These are phyloP conservation scores for Apiotrichum sp. DNA, from an alignment of 1,284 basidiomycete genomes.

Conservation along the genomic window DNA sequence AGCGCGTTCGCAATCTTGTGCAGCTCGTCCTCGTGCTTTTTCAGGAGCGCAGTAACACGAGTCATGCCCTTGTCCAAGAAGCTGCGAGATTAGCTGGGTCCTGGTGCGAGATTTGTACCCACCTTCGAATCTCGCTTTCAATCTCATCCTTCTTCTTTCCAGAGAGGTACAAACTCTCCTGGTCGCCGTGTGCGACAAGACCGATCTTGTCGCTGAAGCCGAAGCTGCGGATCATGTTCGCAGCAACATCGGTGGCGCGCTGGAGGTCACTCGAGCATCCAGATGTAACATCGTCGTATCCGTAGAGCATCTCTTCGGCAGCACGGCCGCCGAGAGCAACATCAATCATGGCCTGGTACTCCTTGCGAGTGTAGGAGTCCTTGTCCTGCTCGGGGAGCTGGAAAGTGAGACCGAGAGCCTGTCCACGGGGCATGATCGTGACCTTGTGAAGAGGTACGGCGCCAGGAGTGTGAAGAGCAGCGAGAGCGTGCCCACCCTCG, in stretches of 20 bases:
- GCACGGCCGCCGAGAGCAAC: slow-evolving; percentile 88
- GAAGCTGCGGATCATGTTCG: slow-evolving; percentile 74
- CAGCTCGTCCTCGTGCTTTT: slow-evolving; percentile 67
- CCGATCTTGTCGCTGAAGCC: slow-evolving; percentile 82
- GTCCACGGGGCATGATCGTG: slow-evolving; percentile 88
- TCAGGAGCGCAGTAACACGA: slow-evolving; percentile 64
- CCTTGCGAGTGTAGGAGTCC: slow-evolving; percentile 43
- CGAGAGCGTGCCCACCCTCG: slow-evolving; percentile 89
- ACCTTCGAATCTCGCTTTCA: slow-evolving; percentile 74
- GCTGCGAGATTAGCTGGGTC: slow-evolving; percentile 45
- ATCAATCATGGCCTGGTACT: slow-evolving; percentile 59
- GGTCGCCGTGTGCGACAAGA: slow-evolving; percentile 65
- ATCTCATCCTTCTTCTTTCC: slow-evolving; percentile 70
- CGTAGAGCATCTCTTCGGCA: slow-evolving; percentile 88
- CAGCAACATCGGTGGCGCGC: slow-evolving; percentile 70
- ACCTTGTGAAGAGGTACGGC: slow-evolving; percentile 94
- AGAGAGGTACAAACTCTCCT: slow-evolving; percentile 63
- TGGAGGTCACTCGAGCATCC: slow-evolving; percentile 84
- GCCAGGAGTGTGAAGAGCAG: slow-evolving; percentile 83
- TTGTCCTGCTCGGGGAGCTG: slow-evolving; percentile 76
- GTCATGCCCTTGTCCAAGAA: slow-evolving; percentile 67
- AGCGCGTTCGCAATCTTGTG: slow-evolving; percentile 81
- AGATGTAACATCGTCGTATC: slow-evolving; percentile 76
- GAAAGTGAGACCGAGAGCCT: slow-evolving; percentile 81
- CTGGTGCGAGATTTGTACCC: slow-evolving; percentile 47